Conservation (phyloP, 257 asterid genomes). For the Parsonsia alboflavescens region DNA sequence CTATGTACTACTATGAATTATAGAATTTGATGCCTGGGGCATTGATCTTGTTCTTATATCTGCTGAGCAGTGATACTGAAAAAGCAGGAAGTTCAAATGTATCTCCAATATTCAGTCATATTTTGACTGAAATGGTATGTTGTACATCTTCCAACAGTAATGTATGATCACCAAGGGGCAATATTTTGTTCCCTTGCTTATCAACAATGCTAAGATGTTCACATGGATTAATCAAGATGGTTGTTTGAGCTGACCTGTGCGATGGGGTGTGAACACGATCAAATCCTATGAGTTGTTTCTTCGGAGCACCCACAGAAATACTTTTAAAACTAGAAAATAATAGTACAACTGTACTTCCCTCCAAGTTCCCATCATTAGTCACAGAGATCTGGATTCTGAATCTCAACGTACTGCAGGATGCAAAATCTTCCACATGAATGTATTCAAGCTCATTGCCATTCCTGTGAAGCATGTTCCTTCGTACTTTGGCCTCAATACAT, state of each 20-base stretch:
- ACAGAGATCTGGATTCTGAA: conserved; percentile 53
- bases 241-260: conserved; percentile 27
- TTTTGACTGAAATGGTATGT: conserved; percentile 49
- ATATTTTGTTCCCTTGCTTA: conserved; percentile 50
- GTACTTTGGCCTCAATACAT: conserved; percentile 20
- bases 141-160: conserved; percentile 42
- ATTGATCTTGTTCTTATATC: not conserved
- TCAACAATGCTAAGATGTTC: conserved; percentile 74
- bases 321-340: conserved; percentile 43
- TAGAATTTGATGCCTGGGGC: not conserved
- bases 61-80: not conserved
- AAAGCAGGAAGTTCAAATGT: not conserved
- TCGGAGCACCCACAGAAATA: conserved; percentile 41
- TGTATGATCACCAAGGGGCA: conserved; percentile 70
- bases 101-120: conserved; percentile 16
- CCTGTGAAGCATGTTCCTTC: conserved; percentile 29
- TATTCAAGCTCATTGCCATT: conserved; percentile 24
- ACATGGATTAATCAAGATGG: conserved; percentile 65
- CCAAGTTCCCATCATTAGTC: conserved; percentile 53
- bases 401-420: conserved; percentile 45
- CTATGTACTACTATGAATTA: not conserved
- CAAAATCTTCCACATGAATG: conserved; percentile 43
- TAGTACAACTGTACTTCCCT: conserved; percentile 64
- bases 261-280: conserved; percentile 45
- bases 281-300: conserved; percentile 62